Conservation (phyloP, 495 filamentous ascomycete genomes). For the Aspergillus bertholletiae region DNA sequence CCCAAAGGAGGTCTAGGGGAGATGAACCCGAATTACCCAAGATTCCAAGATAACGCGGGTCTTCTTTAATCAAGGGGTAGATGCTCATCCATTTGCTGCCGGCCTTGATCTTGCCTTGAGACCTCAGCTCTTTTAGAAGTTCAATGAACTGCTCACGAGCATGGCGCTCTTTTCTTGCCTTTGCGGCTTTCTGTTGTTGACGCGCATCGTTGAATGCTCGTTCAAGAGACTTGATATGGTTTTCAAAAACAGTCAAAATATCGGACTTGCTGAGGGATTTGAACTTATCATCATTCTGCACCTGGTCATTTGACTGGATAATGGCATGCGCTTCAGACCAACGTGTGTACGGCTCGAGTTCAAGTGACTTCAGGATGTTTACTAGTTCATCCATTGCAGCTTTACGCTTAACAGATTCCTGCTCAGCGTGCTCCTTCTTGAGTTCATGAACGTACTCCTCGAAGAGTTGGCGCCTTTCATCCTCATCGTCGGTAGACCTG, state of each 20-base stretch:
- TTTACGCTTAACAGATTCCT: slow-evolving; percentile 67
- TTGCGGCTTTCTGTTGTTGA: slow-evolving; percentile 79
- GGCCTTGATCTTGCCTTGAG: slow-evolving; percentile 81
- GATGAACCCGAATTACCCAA: slow-evolving; percentile 84
- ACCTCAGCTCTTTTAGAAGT: slow-evolving; percentile 69
- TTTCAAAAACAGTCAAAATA: slow-evolving; percentile 88
- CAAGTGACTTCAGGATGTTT: slow-evolving; percentile 73
- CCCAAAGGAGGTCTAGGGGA: slow-evolving; percentile 96
- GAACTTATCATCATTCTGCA: slow-evolving; percentile 86
- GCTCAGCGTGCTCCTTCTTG: slow-evolving; percentile 71
- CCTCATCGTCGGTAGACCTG: slow-evolving; percentile 82
- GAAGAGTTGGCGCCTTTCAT: slow-evolving; percentile 87
- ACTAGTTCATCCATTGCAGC: slow-evolving; percentile 84
- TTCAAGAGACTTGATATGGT: slow-evolving; percentile 89
- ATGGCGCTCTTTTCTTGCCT: slow-evolving; percentile 76
- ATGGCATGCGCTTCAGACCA: slow-evolving; percentile 88
- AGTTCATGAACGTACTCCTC: slow-evolving; percentile 89
- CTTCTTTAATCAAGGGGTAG: slow-evolving; percentile 71
- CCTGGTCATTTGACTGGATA: slow-evolving; percentile 74
- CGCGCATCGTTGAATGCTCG: slow-evolving; percentile 83
- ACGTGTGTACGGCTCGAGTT: slow-evolving; percentile 89
- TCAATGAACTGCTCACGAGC: slow-evolving; percentile 75
- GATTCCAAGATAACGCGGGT: slow-evolving; percentile 80
- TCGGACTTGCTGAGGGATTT: slow-evolving; percentile 82
- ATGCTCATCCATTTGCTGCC: slow-evolving; percentile 87